phyloP scores from a whole-genome alignment of 2,329 filamentous ascomycete genomes.

The Xylaria digitata region DNA sequence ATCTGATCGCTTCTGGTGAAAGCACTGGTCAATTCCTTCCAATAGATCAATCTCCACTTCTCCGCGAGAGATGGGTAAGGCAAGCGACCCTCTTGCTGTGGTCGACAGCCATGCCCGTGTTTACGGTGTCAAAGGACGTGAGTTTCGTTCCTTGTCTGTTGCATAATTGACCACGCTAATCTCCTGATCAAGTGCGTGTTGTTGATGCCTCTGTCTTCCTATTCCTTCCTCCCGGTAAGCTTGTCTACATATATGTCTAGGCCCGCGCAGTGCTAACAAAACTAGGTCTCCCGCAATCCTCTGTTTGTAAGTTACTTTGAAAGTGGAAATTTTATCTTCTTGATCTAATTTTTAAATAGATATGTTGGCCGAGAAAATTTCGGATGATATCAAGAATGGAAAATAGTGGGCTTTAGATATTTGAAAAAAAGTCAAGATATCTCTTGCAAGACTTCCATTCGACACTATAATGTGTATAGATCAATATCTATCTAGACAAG shows the following conservation, averaged over 20 bases:
- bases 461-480: too few species aligned
- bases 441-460: too few species aligned
- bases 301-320: not conserved
- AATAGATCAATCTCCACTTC: too few species aligned
- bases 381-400: not conserved
- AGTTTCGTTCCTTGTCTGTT: not conserved
- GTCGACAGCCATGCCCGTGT: slow-evolving; percentile 49
- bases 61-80: slow-evolving; percentile 50
- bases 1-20: too few species aligned
- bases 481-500: too few species aligned
- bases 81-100: slow-evolving; percentile 48
- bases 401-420: not conserved
- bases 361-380: not conserved
- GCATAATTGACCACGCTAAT: too few species aligned
- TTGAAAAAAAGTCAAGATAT: too few species aligned
- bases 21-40: too few species aligned
- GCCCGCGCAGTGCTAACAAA: not conserved
- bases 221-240: slow-evolving; percentile 39
- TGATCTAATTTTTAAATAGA: not conserved
- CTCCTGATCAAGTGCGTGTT: slow-evolving; percentile 41
- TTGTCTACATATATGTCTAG: not conserved
- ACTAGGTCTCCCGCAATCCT: not conserved
- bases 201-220: slow-evolving; percentile 49
- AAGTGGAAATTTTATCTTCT: not conserved
- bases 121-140: slow-evolving; percentile 45